Evolutionary conservation across 306 rosid species (phyloP).

Genomic region (Fagus crenata): DNA sequence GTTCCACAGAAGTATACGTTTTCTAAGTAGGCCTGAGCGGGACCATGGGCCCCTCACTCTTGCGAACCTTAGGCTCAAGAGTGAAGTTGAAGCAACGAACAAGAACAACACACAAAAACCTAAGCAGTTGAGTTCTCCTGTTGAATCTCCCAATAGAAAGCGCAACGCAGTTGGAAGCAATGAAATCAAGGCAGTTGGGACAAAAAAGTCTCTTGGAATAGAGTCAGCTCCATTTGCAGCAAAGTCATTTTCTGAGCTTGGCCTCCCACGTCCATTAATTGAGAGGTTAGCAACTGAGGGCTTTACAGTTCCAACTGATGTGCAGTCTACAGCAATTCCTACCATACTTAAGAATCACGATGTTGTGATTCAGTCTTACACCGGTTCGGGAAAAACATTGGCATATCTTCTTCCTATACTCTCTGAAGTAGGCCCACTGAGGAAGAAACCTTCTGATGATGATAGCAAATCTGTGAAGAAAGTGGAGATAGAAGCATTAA

Average conservation of each 20-base stretch:
- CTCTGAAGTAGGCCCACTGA: slow-evolving; percentile 66
- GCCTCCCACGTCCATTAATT: slow-evolving; percentile 59
- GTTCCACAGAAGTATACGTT: slow-evolving; percentile 46
- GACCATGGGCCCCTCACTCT: slow-evolving; percentile 54
- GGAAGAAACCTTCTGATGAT: slow-evolving; percentile 28
- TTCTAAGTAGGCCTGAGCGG: slow-evolving; percentile 37
- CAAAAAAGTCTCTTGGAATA: slow-evolving; percentile 30
- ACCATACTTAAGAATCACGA: slow-evolving; percentile 65
- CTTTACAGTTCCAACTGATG: slow-evolving; percentile 73
- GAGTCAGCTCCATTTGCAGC: slow-evolving; percentile 74
- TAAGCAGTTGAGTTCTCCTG: slow-evolving; percentile 38
- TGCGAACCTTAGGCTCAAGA: slow-evolving; percentile 47
- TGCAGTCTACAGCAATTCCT: slow-evolving; percentile 87
- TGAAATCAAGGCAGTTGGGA: slow-evolving; percentile 39
- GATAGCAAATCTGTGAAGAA: slow-evolving; percentile 49
- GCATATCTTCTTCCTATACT: slow-evolving; percentile 87
- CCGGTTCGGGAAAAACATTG: slow-evolving; percentile 91
- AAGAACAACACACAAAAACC: slow-evolving; percentile 34
- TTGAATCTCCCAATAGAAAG: slow-evolving; percentile 43
- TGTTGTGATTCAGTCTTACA: slow-evolving; percentile 91
- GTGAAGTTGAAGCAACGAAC: slow-evolving; percentile 37
- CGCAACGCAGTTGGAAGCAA: slow-evolving; percentile 39
- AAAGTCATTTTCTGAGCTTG: slow-evolving; percentile 76
- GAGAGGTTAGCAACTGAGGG: slow-evolving; percentile 76
- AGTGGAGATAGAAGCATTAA: slow-evolving; percentile 72